Conservation (phyloP, 371 early-diverging fungal species). For the Apophysomyces elegans region DNA sequence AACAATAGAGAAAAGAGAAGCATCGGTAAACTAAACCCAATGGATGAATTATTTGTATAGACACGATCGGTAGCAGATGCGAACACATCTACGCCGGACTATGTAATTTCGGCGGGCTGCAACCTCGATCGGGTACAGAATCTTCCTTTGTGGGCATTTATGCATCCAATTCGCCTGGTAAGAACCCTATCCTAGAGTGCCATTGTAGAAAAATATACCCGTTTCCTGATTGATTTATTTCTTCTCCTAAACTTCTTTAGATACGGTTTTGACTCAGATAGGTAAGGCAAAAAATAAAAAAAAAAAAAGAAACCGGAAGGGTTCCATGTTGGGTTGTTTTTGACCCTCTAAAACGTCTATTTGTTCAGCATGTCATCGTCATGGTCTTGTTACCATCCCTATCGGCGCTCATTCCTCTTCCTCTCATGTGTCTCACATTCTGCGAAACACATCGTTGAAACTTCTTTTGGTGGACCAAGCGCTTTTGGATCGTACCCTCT, state of each 20-base stretch:
- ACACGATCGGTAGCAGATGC: constrained; percentile 24
- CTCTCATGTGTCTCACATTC: constrained; percentile 34
- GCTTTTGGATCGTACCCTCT: constrained; percentile 24
- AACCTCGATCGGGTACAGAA: constrained; percentile 47
- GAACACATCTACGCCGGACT: constrained; percentile 32
- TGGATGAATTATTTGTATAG: constrained; percentile 14
- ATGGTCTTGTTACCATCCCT: constrained; percentile 50
- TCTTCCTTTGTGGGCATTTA: constrained; percentile 58
- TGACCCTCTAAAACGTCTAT: neutral
- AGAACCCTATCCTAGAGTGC: neutral
- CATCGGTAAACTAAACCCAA: too few species aligned
- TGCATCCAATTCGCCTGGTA: constrained; percentile 54
- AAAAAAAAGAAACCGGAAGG: too few species aligned
- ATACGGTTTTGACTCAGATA: constrained; percentile 41
- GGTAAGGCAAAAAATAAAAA: constrained; percentile 30
- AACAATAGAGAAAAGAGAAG: neutral
- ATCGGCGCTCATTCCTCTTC: constrained; percentile 38
- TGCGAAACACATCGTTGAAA: constrained; percentile 30
- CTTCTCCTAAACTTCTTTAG: constrained; percentile 18
- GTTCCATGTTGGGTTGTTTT: constrained; percentile 12
- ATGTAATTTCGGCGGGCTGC: constrained; percentile 34
- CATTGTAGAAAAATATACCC: neutral
- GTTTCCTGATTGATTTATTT: constrained; percentile 15
- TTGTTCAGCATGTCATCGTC: constrained; percentile 38
- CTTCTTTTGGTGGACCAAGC: constrained; percentile 34